phyloP scores from a whole-genome alignment of 1,139 yeast genomes.

The Pichia sp. region DNA sequence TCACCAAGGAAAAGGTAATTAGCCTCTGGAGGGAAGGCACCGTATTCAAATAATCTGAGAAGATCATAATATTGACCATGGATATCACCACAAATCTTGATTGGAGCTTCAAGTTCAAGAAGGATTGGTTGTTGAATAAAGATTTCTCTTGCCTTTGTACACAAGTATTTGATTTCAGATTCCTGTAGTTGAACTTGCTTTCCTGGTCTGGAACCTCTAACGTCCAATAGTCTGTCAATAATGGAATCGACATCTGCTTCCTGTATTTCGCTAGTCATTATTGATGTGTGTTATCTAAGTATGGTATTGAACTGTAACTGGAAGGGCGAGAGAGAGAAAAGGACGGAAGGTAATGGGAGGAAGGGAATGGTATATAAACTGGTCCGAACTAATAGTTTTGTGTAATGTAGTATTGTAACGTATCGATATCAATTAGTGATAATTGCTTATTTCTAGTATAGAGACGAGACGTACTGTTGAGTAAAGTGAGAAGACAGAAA shows the following conservation, averaged over 20 bases:
- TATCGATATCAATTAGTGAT: no score
- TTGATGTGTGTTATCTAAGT: slow-evolving; percentile 1
- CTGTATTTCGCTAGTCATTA: slow-evolving; percentile 42
- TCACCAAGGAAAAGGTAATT: slow-evolving; percentile 93
- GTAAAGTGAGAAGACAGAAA: no score
- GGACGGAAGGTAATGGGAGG: neutral
- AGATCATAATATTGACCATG: slow-evolving; percentile 98
- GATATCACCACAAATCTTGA: slow-evolving; percentile 84
- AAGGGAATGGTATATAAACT: no score
- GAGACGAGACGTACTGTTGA: no score
- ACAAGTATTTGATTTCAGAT: slow-evolving; percentile 88
- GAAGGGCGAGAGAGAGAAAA: neutral
- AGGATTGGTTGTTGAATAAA: slow-evolving; percentile 96
- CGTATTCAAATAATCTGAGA: slow-evolving; percentile 90
- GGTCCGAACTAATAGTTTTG: no score
- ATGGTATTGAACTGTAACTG: no score
- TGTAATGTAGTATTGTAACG: no score
- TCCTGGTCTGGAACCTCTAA: slow-evolving; percentile 97
- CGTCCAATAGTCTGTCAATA: slow-evolving; percentile 93
- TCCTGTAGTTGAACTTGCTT: slow-evolving; percentile 92
- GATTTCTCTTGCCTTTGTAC: slow-evolving; percentile 97
- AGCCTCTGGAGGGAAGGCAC: slow-evolving; percentile 99
- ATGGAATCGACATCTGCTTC: slow-evolving; percentile 97
- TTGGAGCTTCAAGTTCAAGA: slow-evolving; percentile 94
- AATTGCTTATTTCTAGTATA: no score